Base-by-base conservation (phyloP, 495 filamentous ascomycete genomes). In the Lophium mytilinum region DNA sequence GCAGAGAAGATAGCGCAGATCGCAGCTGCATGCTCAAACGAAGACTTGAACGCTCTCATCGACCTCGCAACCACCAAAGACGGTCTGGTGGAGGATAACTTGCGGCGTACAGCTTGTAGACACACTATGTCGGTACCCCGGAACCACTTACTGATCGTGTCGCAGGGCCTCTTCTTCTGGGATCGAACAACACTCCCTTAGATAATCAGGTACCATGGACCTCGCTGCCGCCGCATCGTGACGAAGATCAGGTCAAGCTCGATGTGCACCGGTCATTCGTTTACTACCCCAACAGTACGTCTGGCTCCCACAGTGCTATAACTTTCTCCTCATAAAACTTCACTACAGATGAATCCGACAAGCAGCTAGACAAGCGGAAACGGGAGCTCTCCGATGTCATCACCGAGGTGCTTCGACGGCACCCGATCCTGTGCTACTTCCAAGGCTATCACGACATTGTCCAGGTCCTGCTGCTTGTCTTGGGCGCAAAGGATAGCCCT, bases 401-500 rank as follows among this genome's bases (percentile, higher is more conserved):
- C 66, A 79, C 77, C 40, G 76, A 84, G 58, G 80, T 90, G 17
- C 78, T 96, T 21, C 80, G 93, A 15, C 78, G 80, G 9, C 78
- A 96, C 65, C 94, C 93, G 4, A 84, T 86, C 75, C 83, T 98
- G 11, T 87, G 82, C 72, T 98, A 98, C 72, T 97, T 97, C 73
- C 93, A 98, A 76, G 93, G 93, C 58, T 98, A 95, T 71, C 93
- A 98, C 68, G 93, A 98, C 72, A 96, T 98, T 65, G 92, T 87
- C 60, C 94, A 97, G 69, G 93, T 98, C n/a, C 76, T 98, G 46
- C 80, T 96, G 4, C 79, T 98, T 14, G 89, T 95, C 7, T 75
- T 97, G 2, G 86, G 84, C 17, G 68, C 74, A 36, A 76, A 80
- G 5, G 55, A 73, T n/a, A 70, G 77, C 3, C 66, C 75, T 30